Base-by-base conservation (phyloP, 2,329 filamentous ascomycete genomes). In the Alternaria dauci region DNA sequence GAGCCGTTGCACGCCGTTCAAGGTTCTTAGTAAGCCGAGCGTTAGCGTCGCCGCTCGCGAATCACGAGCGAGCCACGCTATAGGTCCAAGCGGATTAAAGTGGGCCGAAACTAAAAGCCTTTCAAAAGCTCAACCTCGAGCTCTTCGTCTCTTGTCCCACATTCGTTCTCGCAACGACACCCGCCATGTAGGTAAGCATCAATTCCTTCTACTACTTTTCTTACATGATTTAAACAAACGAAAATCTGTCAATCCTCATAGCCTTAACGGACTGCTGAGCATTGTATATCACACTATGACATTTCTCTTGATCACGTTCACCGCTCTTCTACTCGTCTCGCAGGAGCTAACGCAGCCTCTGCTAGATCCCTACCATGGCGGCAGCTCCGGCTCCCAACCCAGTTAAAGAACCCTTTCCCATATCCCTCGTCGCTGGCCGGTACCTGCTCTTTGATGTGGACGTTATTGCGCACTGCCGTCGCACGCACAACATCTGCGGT, bases 371-470 rank as follows among this genome's bases (percentile, higher is more conserved):
- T 55, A 70, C 34, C 16, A 77, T 78, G 73, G 73, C 75, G 60
- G 65, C 73, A 60, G 69, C 65, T 59, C 59, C 72, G 62, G 69
- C 67, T 52, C 65, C 67, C 50, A 66, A 55, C 44, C 63, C 73
- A 58, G 75, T 81, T 58, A 67, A 76, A 16, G 84, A 88, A 70
- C 87, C 87, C 11, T 86, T 97, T 65, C 89, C 92, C 62, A 95
- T 98, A 74, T 94, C 92, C 67, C 85, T 87, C 75, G 88, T 97
- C 62, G 89, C 89, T 47, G 89, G 89, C 69, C 90, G 91, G 67
- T 97, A 94, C 81, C 87, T 97, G 62, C 84, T 99, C 69, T 98
- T 97, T 83, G 93, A 96, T 76, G 87, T 93, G 71, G 87, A 93
- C 74, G 88, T 89, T 66, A 90, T 93, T 61, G 89, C 91, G 71